Evolutionary conservation across 1,284 basidiomycete species (phyloP), one percentile per base, ranked within the genome.

Genomic region (Ceratobasidium sp.): DNA sequence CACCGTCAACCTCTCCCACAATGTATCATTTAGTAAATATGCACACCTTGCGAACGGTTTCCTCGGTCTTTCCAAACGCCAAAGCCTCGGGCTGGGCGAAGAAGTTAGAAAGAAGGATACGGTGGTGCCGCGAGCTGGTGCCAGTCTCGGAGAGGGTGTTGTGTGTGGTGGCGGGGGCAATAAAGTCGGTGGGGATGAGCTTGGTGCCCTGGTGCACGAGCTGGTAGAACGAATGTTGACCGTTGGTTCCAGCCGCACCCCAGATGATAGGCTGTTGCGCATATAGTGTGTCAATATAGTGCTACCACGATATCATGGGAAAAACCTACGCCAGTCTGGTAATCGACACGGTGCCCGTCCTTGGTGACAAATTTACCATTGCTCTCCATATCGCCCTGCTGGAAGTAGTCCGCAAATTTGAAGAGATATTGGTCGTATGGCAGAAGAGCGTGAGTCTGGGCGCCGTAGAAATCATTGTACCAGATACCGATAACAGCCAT

Each of bases 381-480:
- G 27, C 95, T 98, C 85, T 99, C 97, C 97, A 99, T 99, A 84
- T 99, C 97, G 59, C 96, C 96, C 83, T 99, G 97, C 84, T 99
- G 97, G 93, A 99, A 99, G 87, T 99, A 99, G 84, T 98, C 97
- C 74, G 97, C 97, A 81, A 99, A 99, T 84, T 98, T 98, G 88
- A 98, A 94, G 79, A 99, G 86, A 85, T 99, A 99, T 83, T 99
- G 97, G 84, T 99, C 98, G 81, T 99, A 99, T 3, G 97, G 96
- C 41, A 99, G 87, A 61, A 99, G 88, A 7, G 93, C 95, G 80
- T 98, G 95, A 0, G 97, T 98, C 85, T 98, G 95, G 51, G 96
- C 86, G 77, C 93, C 94, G 82, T 96, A 98, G 83, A 98, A 98
- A 85, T 98, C 93, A 82, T 98, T 98, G 88, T 98, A 98, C 97